Conservation (phyloP, 495 filamentous ascomycete species). For the Rusavskia elegans region DNA sequence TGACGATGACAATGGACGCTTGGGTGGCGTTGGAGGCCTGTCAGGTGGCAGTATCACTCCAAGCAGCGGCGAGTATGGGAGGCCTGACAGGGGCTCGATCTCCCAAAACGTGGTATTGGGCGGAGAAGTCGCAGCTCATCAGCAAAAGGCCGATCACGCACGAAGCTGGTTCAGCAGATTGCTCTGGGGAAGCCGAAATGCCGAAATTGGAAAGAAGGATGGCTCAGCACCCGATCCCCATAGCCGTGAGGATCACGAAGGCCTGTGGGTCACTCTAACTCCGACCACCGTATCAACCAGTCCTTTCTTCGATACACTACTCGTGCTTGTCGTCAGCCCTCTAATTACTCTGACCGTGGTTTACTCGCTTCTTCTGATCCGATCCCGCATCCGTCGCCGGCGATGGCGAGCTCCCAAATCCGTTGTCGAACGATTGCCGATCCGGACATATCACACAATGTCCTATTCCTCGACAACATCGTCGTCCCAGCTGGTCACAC, state of each 20-base stretch:
- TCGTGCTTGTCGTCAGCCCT: constrained; percentile 85
- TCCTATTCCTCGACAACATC: constrained; percentile 39
- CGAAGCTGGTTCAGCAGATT: neutral
- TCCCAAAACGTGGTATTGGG: constrained; percentile 10
- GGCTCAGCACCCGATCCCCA: neutral
- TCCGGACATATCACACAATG: constrained; percentile 84
- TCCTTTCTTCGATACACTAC: constrained; percentile 88
- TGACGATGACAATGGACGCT: constrained; percentile 8
- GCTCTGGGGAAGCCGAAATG: neutral
- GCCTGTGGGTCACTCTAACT: constrained; percentile 89
- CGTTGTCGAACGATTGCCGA: constrained; percentile 85
- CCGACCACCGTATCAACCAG: constrained; percentile 81
- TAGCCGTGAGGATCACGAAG: constrained; percentile 42
- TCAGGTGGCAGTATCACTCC: constrained; percentile 60
- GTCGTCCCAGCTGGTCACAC: constrained; percentile 37
- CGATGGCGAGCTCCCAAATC: constrained; percentile 95
- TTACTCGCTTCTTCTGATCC: constrained; percentile 74
- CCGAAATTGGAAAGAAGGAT: neutral
- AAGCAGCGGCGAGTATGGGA: constrained; percentile 58
- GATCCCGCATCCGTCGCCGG: constrained; percentile 75
- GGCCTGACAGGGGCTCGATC: constrained; percentile 15
- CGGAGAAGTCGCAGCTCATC: neutral
- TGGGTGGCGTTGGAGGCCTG: constrained; percentile 19
- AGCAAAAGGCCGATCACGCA: neutral
- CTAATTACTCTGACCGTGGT: constrained; percentile 85